Evolutionary conservation across 2,329 filamentous ascomycete species (phyloP).

Genomic region (Pseudocercospora fijiensis): DNA sequence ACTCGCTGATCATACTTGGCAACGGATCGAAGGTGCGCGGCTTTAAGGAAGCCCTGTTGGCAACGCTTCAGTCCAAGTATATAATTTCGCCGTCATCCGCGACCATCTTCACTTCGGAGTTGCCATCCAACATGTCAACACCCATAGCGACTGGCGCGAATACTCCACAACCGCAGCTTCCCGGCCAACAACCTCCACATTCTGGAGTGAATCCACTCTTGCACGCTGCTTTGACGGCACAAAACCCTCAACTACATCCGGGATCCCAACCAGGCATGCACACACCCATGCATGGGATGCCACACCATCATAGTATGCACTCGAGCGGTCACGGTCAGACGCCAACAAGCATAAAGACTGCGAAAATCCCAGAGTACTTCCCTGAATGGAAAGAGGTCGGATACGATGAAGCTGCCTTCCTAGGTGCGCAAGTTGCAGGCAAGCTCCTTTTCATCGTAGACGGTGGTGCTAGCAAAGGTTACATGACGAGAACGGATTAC

Average conservation of each 20-base stretch:
- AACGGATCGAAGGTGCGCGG: constrained; percentile 74
- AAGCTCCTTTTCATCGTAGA: constrained; percentile 71
- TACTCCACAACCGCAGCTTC: constrained; percentile 68
- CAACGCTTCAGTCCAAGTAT: constrained; percentile 76
- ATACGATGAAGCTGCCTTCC: constrained; percentile 78
- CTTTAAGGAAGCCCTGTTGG: constrained; percentile 83
- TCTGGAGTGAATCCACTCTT: constrained; percentile 78
- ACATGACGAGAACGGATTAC: constrained; percentile 67
- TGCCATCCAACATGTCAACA: constrained; percentile 89
- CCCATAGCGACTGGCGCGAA: constrained; percentile 87
- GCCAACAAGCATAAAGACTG: constrained; percentile 78
- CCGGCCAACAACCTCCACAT: constrained; percentile 42
- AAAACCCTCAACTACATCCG: constrained; percentile 51
- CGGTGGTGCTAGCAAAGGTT: constrained; percentile 65
- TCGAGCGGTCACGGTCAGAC: constrained; percentile 64
- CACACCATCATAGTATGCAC: constrained; percentile 41
- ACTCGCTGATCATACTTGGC: constrained; percentile 85
- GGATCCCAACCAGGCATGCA: constrained; percentile 22
- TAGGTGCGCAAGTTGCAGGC: constrained; percentile 83
- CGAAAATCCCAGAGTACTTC: constrained; percentile 78
- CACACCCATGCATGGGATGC: constrained; percentile 25
- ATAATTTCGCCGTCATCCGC: constrained; percentile 88
- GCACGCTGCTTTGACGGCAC: constrained; percentile 81
- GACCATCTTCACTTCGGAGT: constrained; percentile 95
- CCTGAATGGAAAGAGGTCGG: constrained; percentile 79